Conservation (phyloP, 371 early-diverging fungal species). For the Sporodiniella umbellata region DNA sequence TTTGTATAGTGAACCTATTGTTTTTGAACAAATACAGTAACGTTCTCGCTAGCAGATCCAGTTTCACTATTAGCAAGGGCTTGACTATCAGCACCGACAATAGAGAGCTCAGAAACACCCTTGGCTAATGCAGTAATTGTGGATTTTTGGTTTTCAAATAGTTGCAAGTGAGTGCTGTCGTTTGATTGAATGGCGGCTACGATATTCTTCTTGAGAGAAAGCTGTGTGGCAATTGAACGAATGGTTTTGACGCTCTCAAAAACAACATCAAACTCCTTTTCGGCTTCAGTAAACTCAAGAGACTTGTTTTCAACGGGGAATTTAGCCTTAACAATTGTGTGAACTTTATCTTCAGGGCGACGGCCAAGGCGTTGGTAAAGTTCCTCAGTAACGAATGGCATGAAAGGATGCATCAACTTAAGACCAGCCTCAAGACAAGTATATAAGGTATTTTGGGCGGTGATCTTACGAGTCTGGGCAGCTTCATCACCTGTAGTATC, state of each 20-base stretch:
- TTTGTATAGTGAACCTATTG: no score
- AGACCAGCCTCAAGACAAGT: constrained; percentile 93
- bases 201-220: constrained; percentile 37
- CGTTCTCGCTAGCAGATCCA: constrained; percentile 19
- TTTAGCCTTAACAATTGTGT: constrained; percentile 62
- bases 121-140: constrained; percentile 70
- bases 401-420: constrained; percentile 96
- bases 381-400: constrained; percentile 99
- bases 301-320: constrained; percentile 60
- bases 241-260: constrained; percentile 73
- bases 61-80: constrained; percentile 77
- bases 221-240: constrained; percentile 62
- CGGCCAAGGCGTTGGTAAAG: constrained; percentile 92
- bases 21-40: constrained; percentile 31
- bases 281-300: constrained; percentile 60
- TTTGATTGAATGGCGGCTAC: constrained; percentile 28
- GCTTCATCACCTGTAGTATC: constrained; percentile 46
- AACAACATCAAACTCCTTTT: constrained; percentile 75
- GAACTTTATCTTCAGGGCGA: constrained; percentile 57
- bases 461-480: constrained; percentile 50
- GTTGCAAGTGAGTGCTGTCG: constrained; percentile 14
- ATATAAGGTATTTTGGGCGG: constrained; percentile 84
- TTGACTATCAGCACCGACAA: constrained; percentile 40
- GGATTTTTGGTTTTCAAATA: constrained; percentile 46
- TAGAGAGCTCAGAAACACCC: constrained; percentile 62